Base-by-base conservation (phyloP, 805 yeast genomes). In the Wickerhamomyces rabaulensis region DNA sequence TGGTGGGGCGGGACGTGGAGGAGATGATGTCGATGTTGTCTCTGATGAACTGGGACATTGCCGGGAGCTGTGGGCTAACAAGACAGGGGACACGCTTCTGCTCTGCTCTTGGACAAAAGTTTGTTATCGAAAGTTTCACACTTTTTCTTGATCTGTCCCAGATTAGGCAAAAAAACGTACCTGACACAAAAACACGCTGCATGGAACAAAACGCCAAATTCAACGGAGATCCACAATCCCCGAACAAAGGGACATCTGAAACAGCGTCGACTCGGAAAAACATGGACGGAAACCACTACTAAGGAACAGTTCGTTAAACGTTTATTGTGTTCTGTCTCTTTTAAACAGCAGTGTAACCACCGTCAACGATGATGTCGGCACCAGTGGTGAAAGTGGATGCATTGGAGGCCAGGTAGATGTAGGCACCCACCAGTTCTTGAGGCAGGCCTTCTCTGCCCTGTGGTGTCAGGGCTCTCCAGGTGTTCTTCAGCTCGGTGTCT, bases 331-430 rank as follows among this genome's bases (percentile, higher is more conserved):
- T 16, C 12, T 16, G 9, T 33, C 9, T 33, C 17, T 3, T n/a
- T 20, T 31, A 53, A 33, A 48, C n/a, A 6, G 51, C 52, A 4
- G 62, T 56, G 69, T 84, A 83, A 42, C 94, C 96, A 58, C 96
- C 96, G 61, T 88, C 96, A 45, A 87, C 88, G 27, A 71, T 68
- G 39, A 88, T 66, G 62, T 88, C 95, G 19, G 87, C 62, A 43
- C 95, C 96, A 6, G 92, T 84, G 41, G 90, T 79, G 66, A 74
- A 88, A 15, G 87, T 77, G 35, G 90, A 76, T 10, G 95, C 95
- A 60, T 85, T 84, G 36, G 89, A 81, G 6, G 91, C 95, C 51
- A 87, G 69, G 68, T 82, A 88, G 40, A 87, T 64, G 66, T 83
- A 87, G 16, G 91, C 92, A 51, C 95, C 96, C 19, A 78, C 81